Evolutionary conservation across 306 rosid species (phyloP).

Genomic region (Malus sylvestris): DNA sequence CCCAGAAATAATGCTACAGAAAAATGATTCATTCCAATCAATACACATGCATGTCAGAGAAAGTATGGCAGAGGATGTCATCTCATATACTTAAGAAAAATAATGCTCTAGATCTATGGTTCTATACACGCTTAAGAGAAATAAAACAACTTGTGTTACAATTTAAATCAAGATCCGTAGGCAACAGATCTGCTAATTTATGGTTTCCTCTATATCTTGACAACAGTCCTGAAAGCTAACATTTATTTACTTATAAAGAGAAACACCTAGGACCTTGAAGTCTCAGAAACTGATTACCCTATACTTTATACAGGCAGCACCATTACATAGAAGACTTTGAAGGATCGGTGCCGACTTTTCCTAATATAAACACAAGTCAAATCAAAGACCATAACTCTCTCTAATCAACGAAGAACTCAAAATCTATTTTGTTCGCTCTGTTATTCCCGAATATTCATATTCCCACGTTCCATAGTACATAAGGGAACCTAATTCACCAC

Average conservation of each 20-base stretch:
- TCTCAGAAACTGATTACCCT: not conserved
- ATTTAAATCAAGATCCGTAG: not conserved
- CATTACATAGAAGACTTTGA: not conserved
- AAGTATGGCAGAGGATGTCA: not conserved
- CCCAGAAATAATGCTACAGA: not conserved
- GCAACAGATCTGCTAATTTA: not conserved
- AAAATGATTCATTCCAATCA: not conserved
- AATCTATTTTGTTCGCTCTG: no score
- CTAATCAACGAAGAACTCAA: no score
- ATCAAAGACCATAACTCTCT: not conserved
- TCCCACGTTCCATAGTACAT: not conserved
- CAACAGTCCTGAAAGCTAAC: not conserved
- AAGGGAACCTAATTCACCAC: not conserved
- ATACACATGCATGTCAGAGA: not conserved
- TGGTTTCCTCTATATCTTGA: not conserved
- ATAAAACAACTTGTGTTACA: not conserved
- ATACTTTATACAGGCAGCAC: not conserved
- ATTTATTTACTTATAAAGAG: not conserved
- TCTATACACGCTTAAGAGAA: not conserved
- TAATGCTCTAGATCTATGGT: not conserved
- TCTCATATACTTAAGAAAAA: not conserved
- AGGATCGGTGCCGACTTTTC: not conserved
- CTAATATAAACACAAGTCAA: not conserved
- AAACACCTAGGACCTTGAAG: not conserved
- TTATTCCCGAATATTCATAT: no score